Evolutionary conservation across 1,284 basidiomycete genomes (phyloP), one percentile per base, ranked within the genome.

Genomic region (Dichomitus squalens): DNA sequence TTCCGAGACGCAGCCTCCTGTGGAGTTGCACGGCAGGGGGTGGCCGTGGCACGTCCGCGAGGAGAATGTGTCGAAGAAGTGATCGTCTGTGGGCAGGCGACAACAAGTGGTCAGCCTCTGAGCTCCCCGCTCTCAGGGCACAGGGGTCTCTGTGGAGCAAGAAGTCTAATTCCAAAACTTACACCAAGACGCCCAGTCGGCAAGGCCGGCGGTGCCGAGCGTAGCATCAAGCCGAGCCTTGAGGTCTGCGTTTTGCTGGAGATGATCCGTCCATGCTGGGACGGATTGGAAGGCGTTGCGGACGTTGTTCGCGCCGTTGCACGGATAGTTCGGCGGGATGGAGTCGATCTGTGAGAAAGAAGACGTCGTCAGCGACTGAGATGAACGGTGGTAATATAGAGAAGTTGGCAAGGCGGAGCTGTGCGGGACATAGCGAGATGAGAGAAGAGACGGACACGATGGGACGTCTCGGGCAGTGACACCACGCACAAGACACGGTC

Each of bases 241-340:
- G 49, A 84, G 68, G 23, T 67, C 69, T 12, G 70, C 65, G 56
- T 80, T 76, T 41, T 70, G 66, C n/a, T 69, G 55, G 4, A 85
- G 71, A 62, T 85, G 82, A 58, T 78, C 72, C 11, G 72, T 79
- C 83, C 83, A 85, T 0, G 73, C 74, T 5, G 80, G 75, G 3
- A 79, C 73, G 3, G 75, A 74, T 57, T 83, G 81, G 60, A 75
- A 77, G 0, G 73, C 76, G 43, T 70, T 62, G 16, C 82, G 73
- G 38, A 84, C 70, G 27, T 67, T 65, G 52, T 79, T 65, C 2
- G 82, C 83, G 2, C 71, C 73, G 3, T 75, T 74, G 66, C 83
- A 85, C 3, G 67, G 63, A 59, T 84, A 84, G 52, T 64, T 75
- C 12, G 83, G 82, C 1, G 76, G 76, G 7, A 85, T 68, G 6